Evolutionary conservation across 2,329 filamentous ascomycete species (phyloP).

Genomic region (Monosporascus sp.): DNA sequence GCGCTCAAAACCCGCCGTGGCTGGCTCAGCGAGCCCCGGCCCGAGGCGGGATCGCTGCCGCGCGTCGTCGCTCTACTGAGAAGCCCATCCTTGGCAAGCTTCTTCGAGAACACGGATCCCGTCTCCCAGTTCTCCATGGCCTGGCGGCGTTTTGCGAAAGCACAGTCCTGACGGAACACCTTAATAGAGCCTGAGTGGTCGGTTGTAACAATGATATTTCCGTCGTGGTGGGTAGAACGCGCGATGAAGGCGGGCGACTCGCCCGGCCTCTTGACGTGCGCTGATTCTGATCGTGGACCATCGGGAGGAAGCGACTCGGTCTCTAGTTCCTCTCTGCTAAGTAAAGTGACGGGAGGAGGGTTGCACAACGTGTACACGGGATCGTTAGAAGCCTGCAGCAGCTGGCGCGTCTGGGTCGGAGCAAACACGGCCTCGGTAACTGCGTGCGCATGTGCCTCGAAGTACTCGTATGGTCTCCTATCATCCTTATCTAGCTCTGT

Average conservation of each 20-base stretch:
- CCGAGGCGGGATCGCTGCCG: conserved; percentile 38
- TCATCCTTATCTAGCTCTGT: conserved; percentile 63
- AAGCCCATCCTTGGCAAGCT: conserved; percentile 55
- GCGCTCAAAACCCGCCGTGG: conserved; percentile 24
- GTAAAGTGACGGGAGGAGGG: conserved; percentile 78
- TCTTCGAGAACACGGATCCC: conserved; percentile 68
- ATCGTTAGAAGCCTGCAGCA: conserved; percentile 77
- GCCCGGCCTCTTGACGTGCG: conserved; percentile 43
- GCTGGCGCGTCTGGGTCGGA: conserved; percentile 68
- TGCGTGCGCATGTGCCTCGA: conserved; percentile 83
- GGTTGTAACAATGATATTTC: conserved; percentile 88
- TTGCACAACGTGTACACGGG: conserved; percentile 97
- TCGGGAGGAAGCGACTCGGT: conserved; percentile 36
- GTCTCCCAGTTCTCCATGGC: conserved; percentile 66
- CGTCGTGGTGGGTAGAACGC: conserved; percentile 68
- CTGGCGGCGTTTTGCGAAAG: conserved; percentile 68
- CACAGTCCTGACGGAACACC: conserved; percentile 92
- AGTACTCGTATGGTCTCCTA: conserved; percentile 79
- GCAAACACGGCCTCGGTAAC: conserved; percentile 88
- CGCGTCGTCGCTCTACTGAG: conserved; percentile 50
- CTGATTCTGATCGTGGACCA: conserved; percentile 22
- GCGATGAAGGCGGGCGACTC: conserved; percentile 74
- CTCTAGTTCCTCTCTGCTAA: conserved; percentile 62
- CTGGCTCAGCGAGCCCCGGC: conserved; percentile 48
- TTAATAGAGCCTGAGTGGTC: conserved; percentile 88